These are phyloP conservation scores for Monotropa hypopitys DNA, from an alignment of 179 eudicot species.

Conservation along the genomic window DNA sequence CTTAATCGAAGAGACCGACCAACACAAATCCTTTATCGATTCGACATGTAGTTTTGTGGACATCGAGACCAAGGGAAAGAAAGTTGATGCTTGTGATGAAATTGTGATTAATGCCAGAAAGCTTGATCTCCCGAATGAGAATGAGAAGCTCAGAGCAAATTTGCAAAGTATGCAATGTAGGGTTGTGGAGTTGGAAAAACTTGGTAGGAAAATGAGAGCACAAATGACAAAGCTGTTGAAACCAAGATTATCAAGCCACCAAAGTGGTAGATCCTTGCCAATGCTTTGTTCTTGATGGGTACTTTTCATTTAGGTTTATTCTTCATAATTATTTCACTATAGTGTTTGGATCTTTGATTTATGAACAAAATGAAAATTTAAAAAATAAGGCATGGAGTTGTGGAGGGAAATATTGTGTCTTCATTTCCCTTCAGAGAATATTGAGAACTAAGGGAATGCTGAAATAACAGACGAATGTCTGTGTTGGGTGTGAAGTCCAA, in stretches of 20 bases:
- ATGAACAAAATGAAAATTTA: background rate
- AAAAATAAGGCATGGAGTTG: background rate
- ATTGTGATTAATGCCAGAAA: slow-evolving; percentile 35
- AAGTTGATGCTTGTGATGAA: slow-evolving; percentile 18
- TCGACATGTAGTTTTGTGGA: slow-evolving; percentile 15
- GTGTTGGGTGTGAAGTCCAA: no score
- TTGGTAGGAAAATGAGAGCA: slow-evolving; percentile 56
- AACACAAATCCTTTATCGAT: slow-evolving; percentile 13
- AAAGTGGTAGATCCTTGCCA: slow-evolving; percentile 38
- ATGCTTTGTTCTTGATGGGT: slow-evolving; percentile 41
- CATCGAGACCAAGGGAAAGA: slow-evolving; percentile 3
- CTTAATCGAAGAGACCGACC: slow-evolving; percentile 25
- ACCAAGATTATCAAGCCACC: slow-evolving; percentile 33
- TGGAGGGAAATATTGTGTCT: background rate
- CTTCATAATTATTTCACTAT: background rate
- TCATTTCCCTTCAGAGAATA: no score
- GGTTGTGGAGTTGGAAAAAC: slow-evolving; percentile 58
- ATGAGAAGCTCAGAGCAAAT: slow-evolving; percentile 47
- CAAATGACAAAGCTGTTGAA: slow-evolving; percentile 59
- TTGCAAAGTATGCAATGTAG: slow-evolving; percentile 69
- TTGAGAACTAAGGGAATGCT: no score
- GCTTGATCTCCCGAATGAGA: slow-evolving; percentile 30
- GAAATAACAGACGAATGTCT: no score
- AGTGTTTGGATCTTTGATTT: background rate
- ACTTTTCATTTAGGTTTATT: background rate